These are phyloP conservation scores for Amyloporia xantha DNA, from an alignment of 768 basidiomycete genomes.

Conservation along the genomic window DNA sequence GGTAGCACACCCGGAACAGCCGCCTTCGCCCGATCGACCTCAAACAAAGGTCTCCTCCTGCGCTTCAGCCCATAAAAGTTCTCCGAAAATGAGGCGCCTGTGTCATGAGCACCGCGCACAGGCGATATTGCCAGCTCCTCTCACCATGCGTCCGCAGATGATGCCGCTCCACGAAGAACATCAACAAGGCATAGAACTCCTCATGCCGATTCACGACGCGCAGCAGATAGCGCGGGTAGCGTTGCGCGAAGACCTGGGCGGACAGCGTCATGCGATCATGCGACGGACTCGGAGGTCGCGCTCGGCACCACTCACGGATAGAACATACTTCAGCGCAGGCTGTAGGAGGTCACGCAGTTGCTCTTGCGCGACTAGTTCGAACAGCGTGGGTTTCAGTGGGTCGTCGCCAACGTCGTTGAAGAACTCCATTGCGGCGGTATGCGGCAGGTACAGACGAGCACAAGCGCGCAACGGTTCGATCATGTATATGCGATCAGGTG, in stretches of 20 bases:
- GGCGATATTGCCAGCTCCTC: constrained; percentile 18
- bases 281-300: background rate
- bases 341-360: constrained; percentile 89
- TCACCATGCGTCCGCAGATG: constrained; percentile 83
- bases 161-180: constrained; percentile 87
- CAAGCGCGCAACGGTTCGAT: no score
- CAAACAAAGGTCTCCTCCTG: constrained; percentile 62
- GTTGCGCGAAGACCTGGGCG: constrained; percentile 84
- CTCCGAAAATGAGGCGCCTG: constrained; percentile 92
- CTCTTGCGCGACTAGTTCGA: constrained; percentile 91
- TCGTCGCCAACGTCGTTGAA: constrained; percentile 72
- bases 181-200: constrained; percentile 86
- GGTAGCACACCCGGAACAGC: constrained; percentile 61
- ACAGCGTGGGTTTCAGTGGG: constrained; percentile 73
- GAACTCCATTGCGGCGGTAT: constrained; percentile 72
- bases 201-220: constrained; percentile 92
- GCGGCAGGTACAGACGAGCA: no score
- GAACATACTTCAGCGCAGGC: constrained; percentile 89
- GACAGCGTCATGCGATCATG: background rate
- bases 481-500: background rate
- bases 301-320: constrained; percentile 55
- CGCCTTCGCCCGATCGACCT: constrained; percentile 56
- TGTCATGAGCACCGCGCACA: background rate
- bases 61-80: constrained; percentile 93
- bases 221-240: constrained; percentile 88